Conservation (phyloP, 192 early-diverging fungal genomes). For the Rhizophagus prolifer region DNA sequence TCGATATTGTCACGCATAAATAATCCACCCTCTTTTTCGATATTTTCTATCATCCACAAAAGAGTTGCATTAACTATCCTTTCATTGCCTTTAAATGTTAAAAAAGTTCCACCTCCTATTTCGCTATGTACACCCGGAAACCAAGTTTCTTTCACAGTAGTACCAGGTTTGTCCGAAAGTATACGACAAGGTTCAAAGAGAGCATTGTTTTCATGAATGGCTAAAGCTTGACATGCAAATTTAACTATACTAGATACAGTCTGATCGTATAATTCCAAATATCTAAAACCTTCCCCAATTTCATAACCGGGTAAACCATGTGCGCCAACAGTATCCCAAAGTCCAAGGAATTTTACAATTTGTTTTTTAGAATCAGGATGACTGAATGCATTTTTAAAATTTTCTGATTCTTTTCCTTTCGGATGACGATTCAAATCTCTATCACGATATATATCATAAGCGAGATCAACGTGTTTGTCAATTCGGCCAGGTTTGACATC, state of each 20-base stretch:
- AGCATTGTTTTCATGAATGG: not conserved
- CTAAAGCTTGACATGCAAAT: slow-evolving; percentile 10
- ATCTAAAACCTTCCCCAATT: slow-evolving; percentile 16
- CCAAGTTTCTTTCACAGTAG: no score
- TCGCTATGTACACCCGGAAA: no score
- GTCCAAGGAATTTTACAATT: slow-evolving; percentile 33
- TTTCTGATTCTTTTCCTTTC: no score
- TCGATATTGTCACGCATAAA: not conserved
- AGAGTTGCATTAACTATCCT: no score
- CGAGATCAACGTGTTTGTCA: not conserved
- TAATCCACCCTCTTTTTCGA: no score
- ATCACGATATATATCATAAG: slow-evolving; percentile 25
- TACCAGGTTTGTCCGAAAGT: not conserved
- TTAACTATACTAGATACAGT: slow-evolving; percentile 25
- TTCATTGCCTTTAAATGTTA: no score
- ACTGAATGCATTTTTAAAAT: slow-evolving; percentile 19
- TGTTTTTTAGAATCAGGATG: slow-evolving; percentile 4
- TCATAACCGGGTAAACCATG: slow-evolving; percentile 22
- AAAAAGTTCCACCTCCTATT: no score
- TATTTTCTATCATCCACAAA: no score
- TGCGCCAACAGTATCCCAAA: no score
- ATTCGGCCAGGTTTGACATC: no score
- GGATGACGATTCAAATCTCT: no score
- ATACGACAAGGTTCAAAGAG: not conserved
- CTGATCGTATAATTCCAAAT: slow-evolving; percentile 21